Evolutionary conservation across 2,329 filamentous ascomycete genomes (phyloP).

Genomic region (Exophiala phaeomuriformis): DNA sequence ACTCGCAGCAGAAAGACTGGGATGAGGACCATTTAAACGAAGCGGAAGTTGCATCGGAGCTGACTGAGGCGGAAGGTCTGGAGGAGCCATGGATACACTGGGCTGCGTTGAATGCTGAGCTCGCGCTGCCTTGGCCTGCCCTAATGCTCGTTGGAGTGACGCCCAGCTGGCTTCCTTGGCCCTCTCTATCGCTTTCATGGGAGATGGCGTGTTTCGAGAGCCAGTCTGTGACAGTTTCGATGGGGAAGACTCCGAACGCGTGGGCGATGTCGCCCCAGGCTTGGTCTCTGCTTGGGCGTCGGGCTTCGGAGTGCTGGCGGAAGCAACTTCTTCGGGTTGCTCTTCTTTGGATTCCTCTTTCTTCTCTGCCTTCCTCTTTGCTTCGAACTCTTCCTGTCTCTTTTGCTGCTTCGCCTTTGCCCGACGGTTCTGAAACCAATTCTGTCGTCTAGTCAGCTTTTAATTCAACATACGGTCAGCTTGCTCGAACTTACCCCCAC

Average conservation of each 20-base stretch:
- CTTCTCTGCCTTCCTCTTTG: slow-evolving; percentile 8
- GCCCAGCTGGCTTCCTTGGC: slow-evolving; percentile 38
- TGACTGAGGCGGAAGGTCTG: slow-evolving; percentile 17
- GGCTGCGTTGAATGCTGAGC: slow-evolving; percentile 23
- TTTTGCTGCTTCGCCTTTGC: slow-evolving; percentile 48
- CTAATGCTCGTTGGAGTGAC: slow-evolving; percentile 40
- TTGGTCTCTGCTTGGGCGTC: slow-evolving; percentile 9
- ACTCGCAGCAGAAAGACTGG: slow-evolving; percentile 5
- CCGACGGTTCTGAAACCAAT: slow-evolving; percentile 48
- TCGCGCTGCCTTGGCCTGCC: slow-evolving; percentile 37
- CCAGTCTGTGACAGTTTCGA: slow-evolving; percentile 35
- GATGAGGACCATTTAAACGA: slow-evolving; percentile 4
- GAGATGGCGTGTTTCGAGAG: slow-evolving; percentile 5
- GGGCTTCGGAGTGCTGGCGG: not conserved
- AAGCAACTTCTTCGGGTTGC: slow-evolving; percentile 2
- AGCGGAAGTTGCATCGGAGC: slow-evolving; percentile 17
- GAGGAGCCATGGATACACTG: slow-evolving; percentile 13
- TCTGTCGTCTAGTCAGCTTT: slow-evolving; percentile 32
- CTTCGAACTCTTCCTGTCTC: slow-evolving; percentile 43
- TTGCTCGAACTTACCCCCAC: slow-evolving; percentile 40
- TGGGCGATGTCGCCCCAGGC: slow-evolving; percentile 29
- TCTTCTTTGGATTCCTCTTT: not conserved
- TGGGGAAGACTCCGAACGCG: slow-evolving; percentile 26
- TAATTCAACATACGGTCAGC: not conserved
- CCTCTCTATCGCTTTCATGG: slow-evolving; percentile 27